Conservation (phyloP, 1,284 basidiomycete genomes). For the Fistulina hepatica region DNA sequence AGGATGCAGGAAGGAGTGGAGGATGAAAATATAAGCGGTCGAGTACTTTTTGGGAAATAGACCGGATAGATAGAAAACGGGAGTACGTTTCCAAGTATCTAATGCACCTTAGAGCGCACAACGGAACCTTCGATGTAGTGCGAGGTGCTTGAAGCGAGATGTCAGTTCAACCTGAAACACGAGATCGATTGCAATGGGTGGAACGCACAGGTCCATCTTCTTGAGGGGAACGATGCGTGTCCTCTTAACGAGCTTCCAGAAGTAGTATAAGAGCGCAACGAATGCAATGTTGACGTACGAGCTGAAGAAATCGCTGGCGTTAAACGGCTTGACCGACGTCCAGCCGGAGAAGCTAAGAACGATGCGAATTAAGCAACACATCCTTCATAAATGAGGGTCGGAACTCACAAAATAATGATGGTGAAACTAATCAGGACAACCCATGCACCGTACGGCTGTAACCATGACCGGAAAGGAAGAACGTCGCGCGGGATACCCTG, state of each 20-base stretch:
- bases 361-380: not conserved
- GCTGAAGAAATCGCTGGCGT: slow-evolving; percentile 22
- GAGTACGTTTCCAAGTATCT: no score
- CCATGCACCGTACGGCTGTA: slow-evolving; percentile 1
- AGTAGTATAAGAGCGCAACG: slow-evolving; percentile 33
- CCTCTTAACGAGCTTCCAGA: slow-evolving; percentile 15
- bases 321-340: slow-evolving; percentile 11
- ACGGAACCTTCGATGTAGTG: slow-evolving; percentile 13
- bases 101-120: slow-evolving; percentile 4
- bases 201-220: slow-evolving; percentile 16
- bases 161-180: no score
- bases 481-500: not conserved
- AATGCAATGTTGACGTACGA: slow-evolving; percentile 37
- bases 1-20: no score
- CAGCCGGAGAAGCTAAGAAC: slow-evolving; percentile 6
- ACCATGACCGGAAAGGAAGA: not conserved
- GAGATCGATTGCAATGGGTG: no score
- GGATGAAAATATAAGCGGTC: no score
- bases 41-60: no score
- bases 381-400: no score
- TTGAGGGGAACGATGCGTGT: slow-evolving; percentile 12
- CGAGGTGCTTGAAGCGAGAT: no score
- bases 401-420: slow-evolving; percentile 14
- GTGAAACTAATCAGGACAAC: slow-evolving; percentile 35
- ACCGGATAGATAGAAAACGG: no score